Evolutionary conservation across 495 filamentous ascomycete species (phyloP), one percentile per base, ranked within the genome.

Genomic region (Daldinia bambusicola): DNA sequence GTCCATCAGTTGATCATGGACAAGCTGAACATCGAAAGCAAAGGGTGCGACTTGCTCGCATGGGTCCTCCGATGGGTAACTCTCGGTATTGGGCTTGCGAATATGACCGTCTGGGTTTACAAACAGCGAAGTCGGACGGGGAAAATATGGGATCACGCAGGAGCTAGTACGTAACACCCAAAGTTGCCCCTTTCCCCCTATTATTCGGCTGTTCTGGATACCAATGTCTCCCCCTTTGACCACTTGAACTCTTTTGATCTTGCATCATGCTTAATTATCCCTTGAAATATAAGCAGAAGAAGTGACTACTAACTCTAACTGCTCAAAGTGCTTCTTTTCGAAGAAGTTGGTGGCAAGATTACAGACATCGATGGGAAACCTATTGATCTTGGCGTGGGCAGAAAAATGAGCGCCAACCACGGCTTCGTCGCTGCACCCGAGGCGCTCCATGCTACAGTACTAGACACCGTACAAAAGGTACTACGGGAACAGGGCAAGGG

Each of bases 61-160:
- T 87, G 88, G 78, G 89, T 91, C 41, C 82, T 89, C 68, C 84
- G 90, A 38, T 92, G 91, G 80, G 84, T 87, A 3, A 82, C 84
- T 8, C 81, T 92, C 36, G 87, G 88, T 0, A 77, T 90, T 12
- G 87, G 86, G 2, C 82, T 86, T 6, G 87, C 84, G 13, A 89
- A 90, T 76, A 80, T 85, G 51, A 84, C 87, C 6, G 72, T 92
- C 13, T 90, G 91, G 81, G 80, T 92, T 10, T 89, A 90, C 58
- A 81, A 82, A 64, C 80, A 81, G 4, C 72, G 77, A 3, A 75
- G 79, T 0, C 81, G 88, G 63, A 80, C 79, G 30, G 89, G 85
- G n/a, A 89, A 89, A 76, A 81, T 90, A 14, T 92, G 90, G 90
- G 90, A 92, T 69, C 90, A 92, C 76, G 86, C 87, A 0, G 90